phyloP scores from a whole-genome alignment of 495 filamentous ascomycete genomes.

The Hyaloscypha hepaticicola region DNA sequence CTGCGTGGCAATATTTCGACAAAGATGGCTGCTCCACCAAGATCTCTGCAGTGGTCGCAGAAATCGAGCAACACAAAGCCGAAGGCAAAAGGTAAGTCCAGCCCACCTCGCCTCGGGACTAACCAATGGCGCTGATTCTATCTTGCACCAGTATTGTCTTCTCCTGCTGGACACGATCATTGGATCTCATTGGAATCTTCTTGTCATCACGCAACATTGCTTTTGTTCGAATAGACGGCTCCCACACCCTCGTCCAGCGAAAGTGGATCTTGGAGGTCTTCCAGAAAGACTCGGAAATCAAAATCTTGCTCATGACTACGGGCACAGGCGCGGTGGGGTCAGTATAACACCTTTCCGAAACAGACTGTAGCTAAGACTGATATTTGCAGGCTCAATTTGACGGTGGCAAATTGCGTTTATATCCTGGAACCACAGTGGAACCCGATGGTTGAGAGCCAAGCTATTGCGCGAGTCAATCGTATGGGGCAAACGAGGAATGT shows the following conservation, averaged over 20 bases:
- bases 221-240: constrained; percentile 44
- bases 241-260: constrained; percentile 30
- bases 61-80: constrained; percentile 33
- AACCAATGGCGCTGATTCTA: not conserved
- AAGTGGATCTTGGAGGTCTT: constrained; percentile 37
- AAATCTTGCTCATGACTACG: constrained; percentile 50
- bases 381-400: constrained; percentile 45
- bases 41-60: constrained; percentile 37
- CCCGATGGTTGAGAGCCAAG: constrained; percentile 54
- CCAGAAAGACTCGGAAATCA: constrained; percentile 27
- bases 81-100: constrained; percentile 35
- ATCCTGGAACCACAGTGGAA: constrained; percentile 58
- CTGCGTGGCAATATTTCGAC: constrained; percentile 13
- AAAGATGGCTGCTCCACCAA: constrained; percentile 37
- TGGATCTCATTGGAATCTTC: constrained; percentile 39
- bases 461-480: constrained; percentile 45
- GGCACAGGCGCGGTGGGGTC: constrained; percentile 53
- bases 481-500: constrained; percentile 49
- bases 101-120: not conserved
- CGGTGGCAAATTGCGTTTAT: constrained; percentile 46
- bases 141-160: constrained; percentile 47
- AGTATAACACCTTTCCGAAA: constrained; percentile 14
- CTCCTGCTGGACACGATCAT: constrained; percentile 49
- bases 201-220: constrained; percentile 30
- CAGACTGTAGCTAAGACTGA: constrained; percentile 7